phyloP scores from a whole-genome alignment of 805 yeast genomes.

The Saccharomycopsis fodiens region DNA sequence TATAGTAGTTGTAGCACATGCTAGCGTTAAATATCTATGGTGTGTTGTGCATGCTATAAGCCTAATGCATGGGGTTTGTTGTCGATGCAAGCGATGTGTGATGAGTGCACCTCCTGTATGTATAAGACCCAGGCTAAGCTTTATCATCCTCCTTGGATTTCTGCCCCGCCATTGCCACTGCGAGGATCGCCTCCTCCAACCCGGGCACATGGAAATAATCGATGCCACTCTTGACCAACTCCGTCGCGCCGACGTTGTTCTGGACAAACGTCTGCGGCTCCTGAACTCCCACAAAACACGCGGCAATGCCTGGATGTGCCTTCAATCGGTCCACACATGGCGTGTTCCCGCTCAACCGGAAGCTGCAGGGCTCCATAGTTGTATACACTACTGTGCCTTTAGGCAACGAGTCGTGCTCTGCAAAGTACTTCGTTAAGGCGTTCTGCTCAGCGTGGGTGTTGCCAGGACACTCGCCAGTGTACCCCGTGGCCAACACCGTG shows the following conservation, averaged over 20 bases:
- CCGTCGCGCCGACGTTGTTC: slow-evolving; percentile 55
- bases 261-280: slow-evolving; percentile 90
- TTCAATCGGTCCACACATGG: slow-evolving; percentile 85
- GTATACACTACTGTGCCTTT: slow-evolving; percentile 78
- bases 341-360: slow-evolving; percentile 77
- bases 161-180: slow-evolving; percentile 72
- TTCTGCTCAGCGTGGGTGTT: slow-evolving; percentile 98
- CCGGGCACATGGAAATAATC: slow-evolving; percentile 81
- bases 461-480: slow-evolving; percentile 84
- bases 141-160: too few relatives aligned
- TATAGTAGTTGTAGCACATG: too few relatives aligned
- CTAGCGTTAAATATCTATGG: too few relatives aligned
- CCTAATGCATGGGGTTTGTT: too few relatives aligned
- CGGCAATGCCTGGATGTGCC: slow-evolving; percentile 41
- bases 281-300: slow-evolving; percentile 84
- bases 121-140: too few relatives aligned
- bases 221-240: slow-evolving; percentile 49
- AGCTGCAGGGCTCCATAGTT: slow-evolving; percentile 96
- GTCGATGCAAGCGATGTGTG: too few relatives aligned
- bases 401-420: slow-evolving; percentile 45
- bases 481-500: slow-evolving; percentile 68
- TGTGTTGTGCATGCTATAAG: too few relatives aligned
- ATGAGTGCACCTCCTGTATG: too few relatives aligned
- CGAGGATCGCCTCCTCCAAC: slow-evolving; percentile 59
- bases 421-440: slow-evolving; percentile 70